Evolutionary conservation across 345 rosid species (phyloP).

Genomic region (Crucihimalaya himalaica): DNA sequence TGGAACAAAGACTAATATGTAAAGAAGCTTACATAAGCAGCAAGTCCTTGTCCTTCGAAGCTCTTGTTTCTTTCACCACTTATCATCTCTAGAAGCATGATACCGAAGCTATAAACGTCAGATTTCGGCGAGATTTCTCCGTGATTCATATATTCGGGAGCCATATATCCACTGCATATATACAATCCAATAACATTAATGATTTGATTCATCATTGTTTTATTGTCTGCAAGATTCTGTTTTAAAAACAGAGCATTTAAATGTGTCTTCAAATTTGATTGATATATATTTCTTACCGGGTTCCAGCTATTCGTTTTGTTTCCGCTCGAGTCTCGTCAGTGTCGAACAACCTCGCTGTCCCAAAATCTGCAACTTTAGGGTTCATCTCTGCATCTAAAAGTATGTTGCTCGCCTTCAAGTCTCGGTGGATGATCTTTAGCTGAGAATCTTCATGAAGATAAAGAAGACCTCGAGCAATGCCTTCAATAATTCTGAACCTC

Average conservation of each 20-base stretch:
- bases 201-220: no score
- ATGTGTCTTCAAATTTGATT: no score
- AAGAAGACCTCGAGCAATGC: slow-evolving; percentile 37
- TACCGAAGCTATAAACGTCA: slow-evolving; percentile 52
- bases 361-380: slow-evolving; percentile 45
- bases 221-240: not conserved
- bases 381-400: slow-evolving; percentile 38
- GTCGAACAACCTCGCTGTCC: slow-evolving; percentile 39
- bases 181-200: no score
- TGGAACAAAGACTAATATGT: not conserved
- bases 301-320: slow-evolving; percentile 41
- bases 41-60: slow-evolving; percentile 31
- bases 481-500: slow-evolving; percentile 33
- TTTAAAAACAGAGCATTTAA: not conserved
- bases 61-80: slow-evolving; percentile 32
- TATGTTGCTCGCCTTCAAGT: slow-evolving; percentile 38
- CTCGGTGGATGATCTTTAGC: slow-evolving; percentile 30
- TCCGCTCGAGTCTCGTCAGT: slow-evolving; percentile 30
- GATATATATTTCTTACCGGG: slow-evolving; percentile 31
- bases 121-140: slow-evolving; percentile 52
- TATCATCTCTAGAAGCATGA: slow-evolving; percentile 42
- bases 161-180: no score
- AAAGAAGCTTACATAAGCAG: slow-evolving; percentile 32
- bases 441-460: slow-evolving; percentile 43
- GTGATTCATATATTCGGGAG: slow-evolving; percentile 34